These are phyloP conservation scores for Aureoboletus auriporus DNA, from an alignment of 768 basidiomycete genomes.

Conservation along the genomic window DNA sequence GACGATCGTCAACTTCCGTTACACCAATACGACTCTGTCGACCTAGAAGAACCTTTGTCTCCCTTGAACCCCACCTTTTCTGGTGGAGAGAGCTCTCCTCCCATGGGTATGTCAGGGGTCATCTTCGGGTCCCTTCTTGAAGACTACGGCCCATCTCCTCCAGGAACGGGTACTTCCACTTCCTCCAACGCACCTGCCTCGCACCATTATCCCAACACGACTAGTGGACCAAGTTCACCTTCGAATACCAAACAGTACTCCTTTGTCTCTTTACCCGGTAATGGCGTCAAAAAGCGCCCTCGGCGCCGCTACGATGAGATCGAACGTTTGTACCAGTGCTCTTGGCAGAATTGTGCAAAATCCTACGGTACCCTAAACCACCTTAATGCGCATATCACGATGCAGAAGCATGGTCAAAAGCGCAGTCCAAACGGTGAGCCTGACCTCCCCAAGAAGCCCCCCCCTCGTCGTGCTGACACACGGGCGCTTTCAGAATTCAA, in stretches of 20 bases:
- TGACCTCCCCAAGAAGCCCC: neutral
- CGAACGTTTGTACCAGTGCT: conserved; percentile 88
- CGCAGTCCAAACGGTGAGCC: conserved; percentile 82
- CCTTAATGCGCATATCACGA: conserved; percentile 96
- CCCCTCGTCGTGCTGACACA: conserved; percentile 7
- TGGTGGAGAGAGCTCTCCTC: conserved; percentile 34
- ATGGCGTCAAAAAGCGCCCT: conserved; percentile 80
- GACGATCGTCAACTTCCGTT: conserved; percentile 28
- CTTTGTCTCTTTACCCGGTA: conserved; percentile 78
- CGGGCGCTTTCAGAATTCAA: conserved; percentile 74
- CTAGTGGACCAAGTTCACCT: conserved; percentile 27
- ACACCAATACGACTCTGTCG: conserved; percentile 32
- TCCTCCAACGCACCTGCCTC: conserved; percentile 41
- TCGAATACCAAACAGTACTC: conserved; percentile 70
- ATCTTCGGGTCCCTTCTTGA: conserved; percentile 46
- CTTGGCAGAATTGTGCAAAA: conserved; percentile 74
- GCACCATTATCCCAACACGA: conserved; percentile 17
- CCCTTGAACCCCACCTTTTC: conserved; percentile 54
- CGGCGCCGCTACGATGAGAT: conserved; percentile 91
- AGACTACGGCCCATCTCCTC: conserved; percentile 58
- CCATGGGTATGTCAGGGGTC: conserved; percentile 27
- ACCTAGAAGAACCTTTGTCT: conserved; percentile 48
- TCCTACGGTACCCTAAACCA: conserved; percentile 95
- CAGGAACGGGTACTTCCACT: conserved; percentile 57
- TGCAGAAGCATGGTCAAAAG: conserved; percentile 94